These are phyloP conservation scores for Epichloe baconii DNA, from an alignment of 2,329 filamentous ascomycete genomes.

Conservation along the genomic window DNA sequence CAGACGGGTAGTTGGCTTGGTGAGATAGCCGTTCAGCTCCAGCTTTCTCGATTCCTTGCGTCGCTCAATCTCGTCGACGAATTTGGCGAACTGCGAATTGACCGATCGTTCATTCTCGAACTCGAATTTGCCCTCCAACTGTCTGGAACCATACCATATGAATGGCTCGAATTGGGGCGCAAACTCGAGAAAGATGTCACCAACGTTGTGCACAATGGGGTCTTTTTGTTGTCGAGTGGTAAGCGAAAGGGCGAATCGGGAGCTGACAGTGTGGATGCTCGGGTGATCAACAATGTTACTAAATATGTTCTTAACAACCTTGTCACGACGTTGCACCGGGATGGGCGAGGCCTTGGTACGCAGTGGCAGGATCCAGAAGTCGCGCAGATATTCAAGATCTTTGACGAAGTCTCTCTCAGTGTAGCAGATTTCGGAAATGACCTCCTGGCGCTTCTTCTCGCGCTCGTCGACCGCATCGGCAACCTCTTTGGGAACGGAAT, in stretches of 20 bases:
- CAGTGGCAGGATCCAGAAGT: conserved; percentile 96
- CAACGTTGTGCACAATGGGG: conserved; percentile 77
- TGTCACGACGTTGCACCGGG: conserved; percentile 73
- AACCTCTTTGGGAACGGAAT: conserved; percentile 90
- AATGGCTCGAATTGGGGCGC: conserved; percentile 91
- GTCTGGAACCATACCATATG: conserved; percentile 89
- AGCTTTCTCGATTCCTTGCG: conserved; percentile 94
- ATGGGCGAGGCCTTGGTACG: conserved; percentile 76
- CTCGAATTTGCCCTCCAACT: conserved; percentile 92
- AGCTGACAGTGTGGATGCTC: conserved; percentile 79
- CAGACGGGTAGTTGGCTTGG: conserved; percentile 90
- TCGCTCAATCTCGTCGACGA: conserved; percentile 92
- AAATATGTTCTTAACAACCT: conserved; percentile 88
- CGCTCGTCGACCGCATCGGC: conserved; percentile 78
- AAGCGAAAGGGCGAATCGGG: conserved; percentile 72
- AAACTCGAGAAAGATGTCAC: conserved; percentile 87
- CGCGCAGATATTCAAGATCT: conserved; percentile 89
- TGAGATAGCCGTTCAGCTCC: conserved; percentile 93
- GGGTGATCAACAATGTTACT: conserved; percentile 80
- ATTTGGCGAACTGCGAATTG: conserved; percentile 75
- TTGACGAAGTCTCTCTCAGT: conserved; percentile 98
- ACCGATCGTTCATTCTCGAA: conserved; percentile 90
- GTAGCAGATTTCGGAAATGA: conserved; percentile 97
- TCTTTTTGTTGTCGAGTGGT: conserved; percentile 83
- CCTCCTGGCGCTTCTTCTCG: conserved; percentile 95